Evolutionary conservation across 257 asterid genomes (phyloP).

Genomic region (Nicotiana obtusifolia): DNA sequence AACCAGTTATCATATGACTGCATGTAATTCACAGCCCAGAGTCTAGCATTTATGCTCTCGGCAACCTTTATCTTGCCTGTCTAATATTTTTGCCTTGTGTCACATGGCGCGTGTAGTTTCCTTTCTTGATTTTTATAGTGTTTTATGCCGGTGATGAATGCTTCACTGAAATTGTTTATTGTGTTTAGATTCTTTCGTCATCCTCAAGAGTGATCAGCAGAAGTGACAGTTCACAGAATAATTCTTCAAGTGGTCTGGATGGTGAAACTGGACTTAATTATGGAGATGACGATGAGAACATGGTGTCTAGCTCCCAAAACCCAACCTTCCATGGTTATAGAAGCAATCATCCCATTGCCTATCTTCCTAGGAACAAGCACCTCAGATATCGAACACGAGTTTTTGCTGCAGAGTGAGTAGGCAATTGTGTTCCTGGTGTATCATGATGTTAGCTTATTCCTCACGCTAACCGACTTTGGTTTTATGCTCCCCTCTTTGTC

Average conservation of each 20-base stretch:
- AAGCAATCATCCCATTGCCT: constrained; percentile 43
- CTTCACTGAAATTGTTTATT: constrained; percentile 12
- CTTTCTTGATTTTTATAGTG: background rate
- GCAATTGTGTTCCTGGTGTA: background rate
- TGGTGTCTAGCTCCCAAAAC: constrained; percentile 71
- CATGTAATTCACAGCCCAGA: background rate
- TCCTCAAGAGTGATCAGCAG: constrained; percentile 49
- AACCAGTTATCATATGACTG: background rate
- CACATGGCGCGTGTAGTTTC: background rate
- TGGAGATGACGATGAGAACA: constrained; percentile 84
- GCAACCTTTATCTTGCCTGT: background rate
- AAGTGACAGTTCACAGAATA: constrained; percentile 37
- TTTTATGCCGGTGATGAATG: background rate
- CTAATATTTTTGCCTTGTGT: background rate
- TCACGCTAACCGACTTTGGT: background rate
- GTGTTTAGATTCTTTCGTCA: constrained; percentile 67
- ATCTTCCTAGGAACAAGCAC: constrained; percentile 72
- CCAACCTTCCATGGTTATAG: constrained; percentile 28
- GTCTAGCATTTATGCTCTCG: background rate
- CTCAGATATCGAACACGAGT: constrained; percentile 96
- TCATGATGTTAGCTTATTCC: background rate
- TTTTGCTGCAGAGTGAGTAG: constrained; percentile 95
- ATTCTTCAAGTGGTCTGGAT: constrained; percentile 54
- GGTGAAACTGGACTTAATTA: constrained; percentile 45
- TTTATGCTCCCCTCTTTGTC: background rate